Evolutionary conservation across 2,329 filamentous ascomycete genomes (phyloP), one percentile per base, ranked within the genome.

Genomic region (Pseudogymnoascus sp.): DNA sequence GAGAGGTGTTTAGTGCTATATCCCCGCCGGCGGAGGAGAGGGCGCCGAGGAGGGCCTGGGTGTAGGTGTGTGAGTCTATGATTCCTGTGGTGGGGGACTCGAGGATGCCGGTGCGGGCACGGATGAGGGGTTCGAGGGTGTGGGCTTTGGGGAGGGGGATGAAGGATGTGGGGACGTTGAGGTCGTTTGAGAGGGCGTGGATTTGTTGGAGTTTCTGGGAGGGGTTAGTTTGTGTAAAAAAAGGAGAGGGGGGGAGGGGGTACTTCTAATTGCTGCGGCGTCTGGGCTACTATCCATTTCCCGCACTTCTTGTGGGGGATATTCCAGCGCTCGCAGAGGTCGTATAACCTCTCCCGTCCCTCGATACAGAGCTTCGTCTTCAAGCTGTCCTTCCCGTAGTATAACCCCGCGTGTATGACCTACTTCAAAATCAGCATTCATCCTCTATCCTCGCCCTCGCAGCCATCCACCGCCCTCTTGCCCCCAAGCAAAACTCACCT

Each of bases 261-360:
- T 29, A 60, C 62, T 47, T 71, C 68, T 61, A 64, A 69, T 66
- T 97, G 90, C 57, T 77, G 77, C 1, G 81, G 80, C 62, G 86
- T 88, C 78, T 97, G 95, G 0, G 93, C 93, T 1, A 97, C 90
- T 70, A 97, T 89, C 93, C 93, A 97, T 79, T 97, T 97, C 65
- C 92, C 92, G 23, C 86, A 89, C 73, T 88, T 88, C 62, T 81
- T 81, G 76, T 95, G 83, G 0, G 85, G 85, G 61, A 99, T 88
- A 64, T 76, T 75, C 70, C 90, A 79, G 64, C 77, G 77, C 4
- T 78, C 76, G 78, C 93, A 97, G 45, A 96, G 84, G 3, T 80
- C 81, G 76, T 99, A 99, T 65, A 97, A 80, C 73, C 91, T 80
- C 34, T 87, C 73, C 69, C 87, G 87, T 65, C 95, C 95, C 34